These are phyloP conservation scores for Glycine tomentella DNA, from an alignment of 306 rosid species.

Conservation along the genomic window DNA sequence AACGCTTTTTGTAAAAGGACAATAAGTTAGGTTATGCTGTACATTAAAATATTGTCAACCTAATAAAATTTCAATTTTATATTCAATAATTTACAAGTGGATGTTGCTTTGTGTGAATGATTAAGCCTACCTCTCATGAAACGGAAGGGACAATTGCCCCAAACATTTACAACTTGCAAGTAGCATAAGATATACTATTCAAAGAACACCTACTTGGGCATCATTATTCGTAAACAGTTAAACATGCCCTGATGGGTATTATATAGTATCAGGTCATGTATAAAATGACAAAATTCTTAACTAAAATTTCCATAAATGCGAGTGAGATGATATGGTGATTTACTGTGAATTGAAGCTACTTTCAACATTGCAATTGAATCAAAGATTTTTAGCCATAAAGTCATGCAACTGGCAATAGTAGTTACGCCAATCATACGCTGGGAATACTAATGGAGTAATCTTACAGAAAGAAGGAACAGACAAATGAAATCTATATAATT, in stretches of 20 bases:
- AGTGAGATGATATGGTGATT: constrained; percentile 20
- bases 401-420: constrained; percentile 19
- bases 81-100: constrained; percentile 22
- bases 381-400: constrained; percentile 6
- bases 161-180: background rate
- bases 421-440: constrained; percentile 16
- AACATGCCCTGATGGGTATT: constrained; percentile 6
- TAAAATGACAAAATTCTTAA: constrained; percentile 13
- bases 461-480: too few relatives aligned
- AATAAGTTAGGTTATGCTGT: constrained; percentile 9
- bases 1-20: constrained; percentile 2
- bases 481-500: constrained; percentile 20
- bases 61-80: constrained; percentile 32
- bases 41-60: constrained; percentile 24
- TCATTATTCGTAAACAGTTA: background rate
- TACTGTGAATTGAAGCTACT: constrained; percentile 15
- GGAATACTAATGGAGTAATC: background rate
- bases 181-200: background rate
- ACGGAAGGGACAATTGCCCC: constrained; percentile 16
- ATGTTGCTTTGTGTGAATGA: constrained; percentile 3
- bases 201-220: background rate
- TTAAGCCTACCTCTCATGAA: constrained; percentile 31
- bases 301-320: constrained; percentile 22
- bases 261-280: background rate
- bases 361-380: background rate